phyloP scores from a whole-genome alignment of 1,284 basidiomycete species.

The Ceratobasidium sp. region DNA sequence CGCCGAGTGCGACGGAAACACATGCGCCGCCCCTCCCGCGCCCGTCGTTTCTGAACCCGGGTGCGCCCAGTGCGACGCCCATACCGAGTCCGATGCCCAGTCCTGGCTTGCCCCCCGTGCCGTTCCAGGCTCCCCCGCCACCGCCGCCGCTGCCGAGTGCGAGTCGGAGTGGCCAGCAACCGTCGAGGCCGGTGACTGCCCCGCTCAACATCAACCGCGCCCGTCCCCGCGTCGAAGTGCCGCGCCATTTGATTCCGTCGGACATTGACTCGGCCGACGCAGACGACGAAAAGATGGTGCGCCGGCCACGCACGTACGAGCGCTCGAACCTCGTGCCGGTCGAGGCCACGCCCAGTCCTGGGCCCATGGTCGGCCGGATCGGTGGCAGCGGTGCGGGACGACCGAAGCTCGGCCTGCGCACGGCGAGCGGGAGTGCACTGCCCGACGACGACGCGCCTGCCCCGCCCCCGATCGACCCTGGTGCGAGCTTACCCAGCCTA shows the following conservation, averaged over 20 bases:
- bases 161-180: background rate
- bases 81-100: slow-evolving; percentile 28
- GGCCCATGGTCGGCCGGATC: slow-evolving; percentile 5
- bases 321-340: background rate
- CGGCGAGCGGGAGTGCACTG: slow-evolving; percentile 13
- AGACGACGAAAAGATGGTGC: slow-evolving; percentile 6
- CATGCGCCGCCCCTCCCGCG: slow-evolving; percentile 6
- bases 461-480: slow-evolving; percentile 3
- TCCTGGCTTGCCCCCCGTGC: slow-evolving; percentile 17
- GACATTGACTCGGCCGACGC: slow-evolving; percentile 29
- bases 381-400: background rate
- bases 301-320: background rate
- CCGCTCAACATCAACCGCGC: slow-evolving; percentile 15
- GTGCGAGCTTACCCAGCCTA: background rate
- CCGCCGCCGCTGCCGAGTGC: slow-evolving; percentile 12
- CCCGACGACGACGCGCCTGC: slow-evolving; percentile 31
- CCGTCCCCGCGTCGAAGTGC: slow-evolving; percentile 25
- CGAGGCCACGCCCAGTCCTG: background rate
- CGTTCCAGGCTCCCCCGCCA: slow-evolving; percentile 22
- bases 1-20: background rate
- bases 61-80: slow-evolving; percentile 6
- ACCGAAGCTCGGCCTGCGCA: slow-evolving; percentile 17
- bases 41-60: background rate
- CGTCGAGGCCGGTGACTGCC: background rate
- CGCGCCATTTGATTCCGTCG: background rate